phyloP scores from a whole-genome alignment of 176 grass and related monocot genomes.

The Areca catechu region DNA sequence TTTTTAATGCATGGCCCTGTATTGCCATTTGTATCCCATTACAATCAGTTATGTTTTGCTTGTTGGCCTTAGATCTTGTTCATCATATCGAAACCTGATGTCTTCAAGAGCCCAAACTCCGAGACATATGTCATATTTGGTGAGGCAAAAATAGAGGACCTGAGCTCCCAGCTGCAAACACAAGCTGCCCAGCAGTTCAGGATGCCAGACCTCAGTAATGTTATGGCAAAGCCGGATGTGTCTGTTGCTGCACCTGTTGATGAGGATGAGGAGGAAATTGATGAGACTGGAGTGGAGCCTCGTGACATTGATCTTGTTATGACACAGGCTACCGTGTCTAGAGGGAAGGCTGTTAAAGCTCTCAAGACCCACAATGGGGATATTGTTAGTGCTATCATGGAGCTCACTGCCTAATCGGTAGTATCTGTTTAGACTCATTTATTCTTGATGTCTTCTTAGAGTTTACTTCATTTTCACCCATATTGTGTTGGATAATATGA shows the following conservation, averaged over 20 bases:
- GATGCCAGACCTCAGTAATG: slow-evolving; percentile 83
- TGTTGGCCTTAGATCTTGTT: slow-evolving; percentile 55
- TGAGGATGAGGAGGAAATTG: slow-evolving; percentile 75
- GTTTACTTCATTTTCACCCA: slow-evolving; percentile 2
- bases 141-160: slow-evolving; percentile 87
- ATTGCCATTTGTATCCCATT: no score
- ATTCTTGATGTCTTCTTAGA: slow-evolving; percentile 10
- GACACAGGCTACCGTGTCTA: slow-evolving; percentile 72
- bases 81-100: slow-evolving; percentile 78
- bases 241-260: slow-evolving; percentile 22
- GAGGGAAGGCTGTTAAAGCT: slow-evolving; percentile 72
- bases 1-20: no score
- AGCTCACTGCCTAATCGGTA: slow-evolving; percentile 54
- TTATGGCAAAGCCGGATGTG: slow-evolving; percentile 52
- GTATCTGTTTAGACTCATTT: slow-evolving; percentile 27
- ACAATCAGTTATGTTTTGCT: neutral
- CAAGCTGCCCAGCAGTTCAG: slow-evolving; percentile 90
- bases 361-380: slow-evolving; percentile 84
- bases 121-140: slow-evolving; percentile 92
- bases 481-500: no score
- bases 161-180: slow-evolving; percentile 78
- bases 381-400: slow-evolving; percentile 85
- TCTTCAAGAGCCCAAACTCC: slow-evolving; percentile 85
- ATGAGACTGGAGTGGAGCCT: slow-evolving; percentile 64
- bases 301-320: slow-evolving; percentile 95